A percentile compares a stretch with the other conserved stretches of the same genome.
phyloP scores from a whole-genome alignment of 306 rosid species.

The Quercus berberidifolia region DNA sequence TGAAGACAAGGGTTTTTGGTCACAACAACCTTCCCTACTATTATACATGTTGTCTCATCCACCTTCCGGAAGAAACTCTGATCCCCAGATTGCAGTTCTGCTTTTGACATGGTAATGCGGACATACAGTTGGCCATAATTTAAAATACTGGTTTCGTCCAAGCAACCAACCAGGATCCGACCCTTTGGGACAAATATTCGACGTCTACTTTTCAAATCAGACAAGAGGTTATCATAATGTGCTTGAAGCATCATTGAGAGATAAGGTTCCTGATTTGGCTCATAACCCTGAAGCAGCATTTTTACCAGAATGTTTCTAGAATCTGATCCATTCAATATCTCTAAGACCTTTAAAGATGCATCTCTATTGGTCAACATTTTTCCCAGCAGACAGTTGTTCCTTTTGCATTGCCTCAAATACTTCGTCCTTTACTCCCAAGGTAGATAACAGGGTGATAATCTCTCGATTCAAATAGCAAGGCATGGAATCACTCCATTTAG shows the following conservation, averaged over 20 bases:
- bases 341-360: constrained; percentile 61
- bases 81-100: constrained; percentile 48
- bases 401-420: constrained; percentile 66
- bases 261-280: constrained; percentile 82
- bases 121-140: constrained; percentile 79
- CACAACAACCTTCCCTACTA: constrained; percentile 63
- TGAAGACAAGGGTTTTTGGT: constrained; percentile 93
- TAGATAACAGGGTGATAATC: constrained; percentile 68
- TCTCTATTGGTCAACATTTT: constrained; percentile 60
- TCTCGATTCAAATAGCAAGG: constrained; percentile 92
- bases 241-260: constrained; percentile 90
- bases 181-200: constrained; percentile 81
- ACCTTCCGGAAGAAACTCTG: constrained; percentile 52
- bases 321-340: constrained; percentile 56
- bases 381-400: constrained; percentile 63
- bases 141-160: constrained; percentile 82
- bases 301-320: constrained; percentile 61
- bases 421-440: constrained; percentile 78
- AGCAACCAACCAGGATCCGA: constrained; percentile 72
- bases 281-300: constrained; percentile 73
- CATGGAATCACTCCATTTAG: constrained; percentile 79
- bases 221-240: constrained; percentile 52
- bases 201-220: constrained; percentile 79
- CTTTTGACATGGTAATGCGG: constrained; percentile 52
- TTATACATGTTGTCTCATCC: constrained; percentile 50